Evolutionary conservation across 495 filamentous ascomycete genomes (phyloP), one percentile per base, ranked within the genome.

Genomic region (Hamigera avellanea): DNA sequence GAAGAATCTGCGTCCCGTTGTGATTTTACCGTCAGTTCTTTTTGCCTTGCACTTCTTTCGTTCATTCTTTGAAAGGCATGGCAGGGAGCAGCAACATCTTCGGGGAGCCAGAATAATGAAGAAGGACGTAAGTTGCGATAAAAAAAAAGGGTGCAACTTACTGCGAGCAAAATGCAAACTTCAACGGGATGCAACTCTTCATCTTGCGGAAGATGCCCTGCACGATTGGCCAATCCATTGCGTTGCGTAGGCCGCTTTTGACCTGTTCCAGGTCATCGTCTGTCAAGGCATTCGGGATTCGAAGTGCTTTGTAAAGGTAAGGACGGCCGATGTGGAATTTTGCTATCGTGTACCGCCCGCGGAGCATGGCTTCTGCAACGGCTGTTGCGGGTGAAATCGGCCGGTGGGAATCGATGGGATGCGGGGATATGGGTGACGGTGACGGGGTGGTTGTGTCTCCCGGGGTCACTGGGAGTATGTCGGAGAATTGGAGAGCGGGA

Each of bases 241-340:
- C 62, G 35, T 64, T 58, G 8, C 44, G 54, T 7, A 68, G 52
- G 2, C 64, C 64, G 32, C 53, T 58, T 26, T 52, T 54, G 32
- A 68, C 53, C 27, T 68, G 64, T 31, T 64, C 62, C 18, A 62
- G 45, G 42, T 68, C 64, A 23, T 68, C 53, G n/a, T 66, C 62
- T 13, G 61, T 56, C 3, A 68, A 42, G 15, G 48, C 39, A n/a
- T 33, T 33, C 6, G 64, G 64, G 35, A 54, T 58, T 3, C 57
- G 59, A 10, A 68, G 56, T 0, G 64, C 64, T 43, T 68, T 68
- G 49, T 68, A 68, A 0, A 68, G 47, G 34, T 68, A 68, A 25
- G 64, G 64, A 16, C 64, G 57, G 37, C 64, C 57, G 39, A 68
- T 68, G 49, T 68, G 64, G 51, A 68, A 68, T 23, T 62, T 62